Percentiles rank a stretch among this genome's conserved stretches.
phyloP scores from a whole-genome alignment of 148 eudicot genomes.

The Camellia lanceoleosa region DNA sequence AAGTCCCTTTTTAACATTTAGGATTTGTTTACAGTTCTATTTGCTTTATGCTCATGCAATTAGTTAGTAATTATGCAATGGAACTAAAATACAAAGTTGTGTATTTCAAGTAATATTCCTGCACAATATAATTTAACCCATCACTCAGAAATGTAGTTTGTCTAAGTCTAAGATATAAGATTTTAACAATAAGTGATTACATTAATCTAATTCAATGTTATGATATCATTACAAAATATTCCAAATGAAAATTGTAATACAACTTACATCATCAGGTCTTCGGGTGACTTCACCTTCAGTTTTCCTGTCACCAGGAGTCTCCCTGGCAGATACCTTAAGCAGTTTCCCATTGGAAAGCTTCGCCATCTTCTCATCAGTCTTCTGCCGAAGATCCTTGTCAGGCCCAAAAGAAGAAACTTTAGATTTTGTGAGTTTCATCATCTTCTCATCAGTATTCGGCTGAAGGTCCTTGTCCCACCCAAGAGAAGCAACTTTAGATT shows the following conservation, averaged over 20 bases:
- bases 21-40: not conserved
- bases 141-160: not conserved
- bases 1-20: not conserved
- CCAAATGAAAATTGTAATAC: not conserved
- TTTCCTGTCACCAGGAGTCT: conserved; percentile 18
- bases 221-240: not conserved
- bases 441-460: conserved; percentile 22
- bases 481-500: conserved; percentile 19
- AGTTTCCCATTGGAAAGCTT: conserved; percentile 34
- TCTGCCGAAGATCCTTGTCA: conserved; percentile 24
- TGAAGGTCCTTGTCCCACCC: conserved; percentile 23
- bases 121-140: not conserved
- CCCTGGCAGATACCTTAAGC: conserved; percentile 21
- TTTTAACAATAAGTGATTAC: not conserved
- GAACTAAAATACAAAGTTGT: not conserved
- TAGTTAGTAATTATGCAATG: not conserved
- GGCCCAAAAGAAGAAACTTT: conserved; percentile 16
- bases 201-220: not conserved
- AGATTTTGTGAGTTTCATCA: conserved; percentile 26
- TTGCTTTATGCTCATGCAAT: not conserved
- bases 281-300: conserved; percentile 47
- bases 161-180: not conserved
- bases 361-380: conserved; percentile 19
- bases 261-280: conserved; percentile 77
- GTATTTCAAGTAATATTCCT: not conserved